These are phyloP conservation scores for Ophiostoma ips DNA, from an alignment of 2,329 filamentous ascomycete species.

Conservation along the genomic window DNA sequence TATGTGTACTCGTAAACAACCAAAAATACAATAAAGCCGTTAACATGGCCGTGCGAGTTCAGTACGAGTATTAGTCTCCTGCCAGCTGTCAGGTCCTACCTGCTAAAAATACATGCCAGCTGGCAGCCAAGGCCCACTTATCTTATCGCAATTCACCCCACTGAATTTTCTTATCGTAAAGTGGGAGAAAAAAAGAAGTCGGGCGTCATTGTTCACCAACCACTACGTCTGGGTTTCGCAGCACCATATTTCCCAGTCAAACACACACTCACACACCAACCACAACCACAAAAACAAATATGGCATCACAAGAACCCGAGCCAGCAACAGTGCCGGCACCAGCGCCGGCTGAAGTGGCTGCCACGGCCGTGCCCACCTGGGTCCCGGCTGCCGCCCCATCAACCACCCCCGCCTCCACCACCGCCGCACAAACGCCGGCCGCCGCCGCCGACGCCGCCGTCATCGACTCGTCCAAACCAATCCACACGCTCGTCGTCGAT, in stretches of 20 bases:
- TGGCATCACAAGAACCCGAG: not conserved
- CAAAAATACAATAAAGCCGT: no score
- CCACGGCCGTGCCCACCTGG: not conserved
- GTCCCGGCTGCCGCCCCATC: not conserved
- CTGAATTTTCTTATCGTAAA: not conserved
- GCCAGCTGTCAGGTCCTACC: no score
- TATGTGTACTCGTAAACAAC: no score
- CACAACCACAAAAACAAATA: not conserved
- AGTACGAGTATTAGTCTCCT: no score
- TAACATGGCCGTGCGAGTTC: no score
- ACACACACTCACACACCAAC: not conserved
- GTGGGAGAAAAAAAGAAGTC: no score
- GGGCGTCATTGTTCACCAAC: no score
- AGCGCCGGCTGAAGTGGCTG: not conserved
- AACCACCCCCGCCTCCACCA: not conserved
- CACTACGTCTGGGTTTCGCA: not conserved
- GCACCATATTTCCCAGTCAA: no score
- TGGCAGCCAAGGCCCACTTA: no score
- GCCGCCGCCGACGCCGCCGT: not conserved
- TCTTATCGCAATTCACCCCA: not conserved
- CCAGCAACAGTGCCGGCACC: not conserved
- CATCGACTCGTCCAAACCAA: conserved; percentile 38
- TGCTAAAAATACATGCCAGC: no score
- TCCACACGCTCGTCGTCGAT: conserved; percentile 78
- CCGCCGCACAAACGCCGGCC: not conserved